A percentile compares a stretch with the other conserved stretches of the same genome.
Conservation (phyloP, 2,329 filamentous ascomycete species). For the Aureobasidium subglaciale region DNA sequence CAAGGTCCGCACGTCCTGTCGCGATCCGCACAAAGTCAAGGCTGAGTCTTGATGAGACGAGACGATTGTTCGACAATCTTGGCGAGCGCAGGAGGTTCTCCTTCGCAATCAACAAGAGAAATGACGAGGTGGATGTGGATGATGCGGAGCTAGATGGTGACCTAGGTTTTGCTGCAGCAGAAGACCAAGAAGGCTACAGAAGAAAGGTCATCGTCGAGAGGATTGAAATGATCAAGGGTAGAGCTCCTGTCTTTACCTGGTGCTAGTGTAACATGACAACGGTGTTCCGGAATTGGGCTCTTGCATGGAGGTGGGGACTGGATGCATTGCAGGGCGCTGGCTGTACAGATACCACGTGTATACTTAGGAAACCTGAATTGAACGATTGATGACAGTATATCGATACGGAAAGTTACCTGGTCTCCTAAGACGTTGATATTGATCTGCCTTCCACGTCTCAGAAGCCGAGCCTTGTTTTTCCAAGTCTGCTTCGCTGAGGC, state of each 20-base stretch:
- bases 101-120: slow-evolving; percentile 23
- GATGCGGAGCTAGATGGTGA: slow-evolving; percentile 70
- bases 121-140: slow-evolving; percentile 37
- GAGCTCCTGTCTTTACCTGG: slow-evolving; percentile 95
- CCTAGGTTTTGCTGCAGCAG: slow-evolving; percentile 86
- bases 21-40: slow-evolving; percentile 26
- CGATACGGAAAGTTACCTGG: neutral
- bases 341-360: slow-evolving; percentile 3
- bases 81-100: slow-evolving; percentile 22
- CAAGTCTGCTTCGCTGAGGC: too few species aligned
- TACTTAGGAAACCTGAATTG: neutral
- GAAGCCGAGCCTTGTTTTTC: too few species aligned
- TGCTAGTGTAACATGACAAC: slow-evolving; percentile 51
- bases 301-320: neutral
- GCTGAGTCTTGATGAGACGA: slow-evolving; percentile 37
- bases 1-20: slow-evolving; percentile 19
- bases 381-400: slow-evolving; percentile 3
- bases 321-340: slow-evolving; percentile 9
- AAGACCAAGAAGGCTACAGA: slow-evolving; percentile 84
- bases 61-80: slow-evolving; percentile 23
- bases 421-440: too few species aligned
- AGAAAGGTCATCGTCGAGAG: slow-evolving; percentile 95
- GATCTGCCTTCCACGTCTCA: too few species aligned
- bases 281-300: neutral
- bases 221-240: slow-evolving; percentile 88